Evolutionary conservation across 768 basidiomycete species (phyloP).

Genomic region (Auricularia sp.): DNA sequence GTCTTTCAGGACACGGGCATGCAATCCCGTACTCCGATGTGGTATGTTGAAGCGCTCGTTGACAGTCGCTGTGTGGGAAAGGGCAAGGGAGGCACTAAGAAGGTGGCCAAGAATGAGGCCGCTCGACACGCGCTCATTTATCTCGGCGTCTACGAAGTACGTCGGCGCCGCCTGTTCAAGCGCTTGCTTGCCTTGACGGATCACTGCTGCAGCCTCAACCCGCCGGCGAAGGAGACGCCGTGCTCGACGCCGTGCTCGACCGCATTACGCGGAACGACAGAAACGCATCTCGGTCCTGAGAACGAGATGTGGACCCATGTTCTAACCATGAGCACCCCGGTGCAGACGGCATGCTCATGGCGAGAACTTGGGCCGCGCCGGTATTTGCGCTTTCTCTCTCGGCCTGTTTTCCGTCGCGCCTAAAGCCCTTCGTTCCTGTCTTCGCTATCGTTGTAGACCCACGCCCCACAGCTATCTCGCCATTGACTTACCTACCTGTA

Average conservation of each 20-base stretch:
- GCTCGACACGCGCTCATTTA: conserved; percentile 60
- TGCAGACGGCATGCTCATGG: neutral
- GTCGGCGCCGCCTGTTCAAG: conserved; percentile 13
- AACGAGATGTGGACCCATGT: neutral
- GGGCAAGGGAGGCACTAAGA: conserved; percentile 68
- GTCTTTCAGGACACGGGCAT: conserved; percentile 41
- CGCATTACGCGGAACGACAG: neutral
- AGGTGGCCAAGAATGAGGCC: conserved; percentile 69
- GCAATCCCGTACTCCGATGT: conserved; percentile 57
- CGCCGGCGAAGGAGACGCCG: neutral
- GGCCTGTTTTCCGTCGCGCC: neutral
- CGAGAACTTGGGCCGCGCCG: neutral
- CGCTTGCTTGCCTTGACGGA: neutral
- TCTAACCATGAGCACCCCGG: neutral
- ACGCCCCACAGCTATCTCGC: neutral
- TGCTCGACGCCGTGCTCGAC: neutral
- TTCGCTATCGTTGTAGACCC: no score
- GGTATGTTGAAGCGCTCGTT: conserved; percentile 57
- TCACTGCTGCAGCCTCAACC: neutral
- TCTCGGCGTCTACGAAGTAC: conserved; percentile 46
- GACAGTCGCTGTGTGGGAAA: conserved; percentile 48
- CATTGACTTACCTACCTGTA: neutral
- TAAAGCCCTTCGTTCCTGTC: neutral
- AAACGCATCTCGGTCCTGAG: neutral
- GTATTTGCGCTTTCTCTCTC: neutral